Evolutionary conservation across 352 stramenopile genomes (phyloP), one percentile per base, ranked within the genome.

Genomic region (Globisporangium cystogenes): DNA sequence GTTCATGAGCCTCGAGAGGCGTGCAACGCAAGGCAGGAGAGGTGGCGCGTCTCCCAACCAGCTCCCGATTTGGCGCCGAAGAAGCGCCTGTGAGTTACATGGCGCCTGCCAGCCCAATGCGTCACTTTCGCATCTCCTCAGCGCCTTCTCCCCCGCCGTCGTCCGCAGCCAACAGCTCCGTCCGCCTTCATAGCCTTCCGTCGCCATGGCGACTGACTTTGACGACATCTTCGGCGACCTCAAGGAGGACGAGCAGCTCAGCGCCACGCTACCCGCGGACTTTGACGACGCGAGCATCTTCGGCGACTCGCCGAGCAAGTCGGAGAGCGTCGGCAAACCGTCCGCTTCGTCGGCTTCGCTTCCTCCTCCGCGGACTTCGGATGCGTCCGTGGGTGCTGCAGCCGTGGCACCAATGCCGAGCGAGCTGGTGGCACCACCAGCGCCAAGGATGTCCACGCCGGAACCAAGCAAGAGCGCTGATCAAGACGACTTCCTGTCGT

Each of bases 221-320:
- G 78, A 93, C 54, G 82, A 93, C 53, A 91, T 91, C 55, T 91
- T 93, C 49, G 80, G 80, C 11, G 80, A 89, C 40, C 53, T 72
- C 21, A 93, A 87, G 44, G 68, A 86, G 54, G 73, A 87, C 37
- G 59, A 83, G 42, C 74, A 75, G 14, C 59, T 62, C 40, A 59
- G 64, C 7, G 64, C 74, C 21, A 74, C 73, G 6, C 45, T 82
- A 7, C 69, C 73, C 14, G 45, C 57, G 20, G 69, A 82, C 29
- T 54, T 81, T 43, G 76, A 88, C 41, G 76, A 81, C 47, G 65
- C 70, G 33, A 74, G 65, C 49, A 67, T 86, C 65, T 81, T 81
- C 55, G 71, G 66, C 20, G 70, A 77, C 51, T 42, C 43, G 3
- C 8, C 59, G 4, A 41, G 29, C 7, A 48, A 51, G 35, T 24